These are phyloP conservation scores for Secale cereale DNA, from an alignment of 176 grass and related monocot species.

Conservation along the genomic window DNA sequence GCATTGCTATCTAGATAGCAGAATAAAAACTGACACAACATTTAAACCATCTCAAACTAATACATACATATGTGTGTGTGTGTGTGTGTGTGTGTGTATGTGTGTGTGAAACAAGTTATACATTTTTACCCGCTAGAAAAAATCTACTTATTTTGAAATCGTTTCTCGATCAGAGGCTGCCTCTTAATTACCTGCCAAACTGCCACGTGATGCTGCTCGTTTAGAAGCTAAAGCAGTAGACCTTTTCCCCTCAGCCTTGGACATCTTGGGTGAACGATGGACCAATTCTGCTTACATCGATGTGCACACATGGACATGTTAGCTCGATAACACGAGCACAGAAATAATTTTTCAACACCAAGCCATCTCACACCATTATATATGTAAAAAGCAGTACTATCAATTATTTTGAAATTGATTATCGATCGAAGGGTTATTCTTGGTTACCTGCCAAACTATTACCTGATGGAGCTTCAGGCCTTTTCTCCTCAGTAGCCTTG, in stretches of 20 bases:
- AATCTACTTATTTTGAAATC: not conserved
- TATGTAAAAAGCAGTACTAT: not conserved
- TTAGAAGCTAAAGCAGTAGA: not conserved
- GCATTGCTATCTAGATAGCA: not conserved
- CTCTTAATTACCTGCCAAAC: not conserved
- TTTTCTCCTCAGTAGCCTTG: not conserved
- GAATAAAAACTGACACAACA: not conserved
- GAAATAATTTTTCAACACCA: not conserved
- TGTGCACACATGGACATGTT: not conserved
- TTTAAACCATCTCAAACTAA: not conserved
- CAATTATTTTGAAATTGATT: not conserved
- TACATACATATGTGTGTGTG: too few species aligned
- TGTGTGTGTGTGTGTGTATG: too few species aligned
- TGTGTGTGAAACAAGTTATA: too few species aligned
- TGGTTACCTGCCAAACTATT: not conserved
- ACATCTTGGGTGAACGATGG: not conserved
- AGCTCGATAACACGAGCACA: not conserved
- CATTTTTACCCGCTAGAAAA: too few species aligned
- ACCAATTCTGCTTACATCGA: not conserved
- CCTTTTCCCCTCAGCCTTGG: not conserved
- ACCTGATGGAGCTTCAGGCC: not conserved
- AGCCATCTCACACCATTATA: not conserved
- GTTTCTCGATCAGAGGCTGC: not conserved
- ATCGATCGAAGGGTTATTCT: not conserved
- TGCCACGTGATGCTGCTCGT: not conserved